Conservation (phyloP, 1,284 basidiomycete species). For the Violaceomyces palustris region DNA sequence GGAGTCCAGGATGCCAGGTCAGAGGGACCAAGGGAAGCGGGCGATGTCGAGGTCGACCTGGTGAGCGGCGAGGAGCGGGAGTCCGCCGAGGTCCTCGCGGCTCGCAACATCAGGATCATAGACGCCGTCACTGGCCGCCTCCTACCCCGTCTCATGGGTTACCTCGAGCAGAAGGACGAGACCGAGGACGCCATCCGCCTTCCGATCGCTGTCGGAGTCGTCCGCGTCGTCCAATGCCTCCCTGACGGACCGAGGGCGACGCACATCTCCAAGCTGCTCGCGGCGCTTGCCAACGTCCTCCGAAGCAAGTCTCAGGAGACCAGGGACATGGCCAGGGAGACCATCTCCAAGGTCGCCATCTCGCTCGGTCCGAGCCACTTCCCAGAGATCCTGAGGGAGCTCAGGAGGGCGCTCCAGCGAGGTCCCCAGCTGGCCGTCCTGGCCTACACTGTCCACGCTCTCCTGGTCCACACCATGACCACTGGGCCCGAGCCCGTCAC, state of each 20-base stretch:
- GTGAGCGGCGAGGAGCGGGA: slow-evolving; percentile 9
- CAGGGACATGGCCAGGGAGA: slow-evolving; percentile 78
- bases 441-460: slow-evolving; percentile 75
- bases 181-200: slow-evolving; percentile 64
- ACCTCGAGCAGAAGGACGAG: slow-evolving; percentile 65
- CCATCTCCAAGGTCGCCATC: slow-evolving; percentile 74
- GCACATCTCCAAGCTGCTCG: slow-evolving; percentile 75
- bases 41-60: slow-evolving; percentile 1
- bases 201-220: slow-evolving; percentile 81
- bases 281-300: slow-evolving; percentile 77
- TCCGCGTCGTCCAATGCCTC: slow-evolving; percentile 75
- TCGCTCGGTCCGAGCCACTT: slow-evolving; percentile 72
- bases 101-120: slow-evolving; percentile 58
- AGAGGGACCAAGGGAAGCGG: slow-evolving; percentile 1
- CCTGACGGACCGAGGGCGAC: slow-evolving; percentile 59
- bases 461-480: slow-evolving; percentile 63
- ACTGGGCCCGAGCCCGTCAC: slow-evolving; percentile 58
- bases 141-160: slow-evolving; percentile 47
- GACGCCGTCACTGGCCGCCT: slow-evolving; percentile 66
- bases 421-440: slow-evolving; percentile 93
- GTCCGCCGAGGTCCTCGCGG: slow-evolving; percentile 10
- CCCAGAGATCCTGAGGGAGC: slow-evolving; percentile 69
- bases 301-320: slow-evolving; percentile 91
- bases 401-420: slow-evolving; percentile 74
- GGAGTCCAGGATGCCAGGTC: slow-evolving; percentile 4